Evolutionary conservation across 139 green algal genomes (phyloP).

Genomic region (Asterochloris erici): DNA sequence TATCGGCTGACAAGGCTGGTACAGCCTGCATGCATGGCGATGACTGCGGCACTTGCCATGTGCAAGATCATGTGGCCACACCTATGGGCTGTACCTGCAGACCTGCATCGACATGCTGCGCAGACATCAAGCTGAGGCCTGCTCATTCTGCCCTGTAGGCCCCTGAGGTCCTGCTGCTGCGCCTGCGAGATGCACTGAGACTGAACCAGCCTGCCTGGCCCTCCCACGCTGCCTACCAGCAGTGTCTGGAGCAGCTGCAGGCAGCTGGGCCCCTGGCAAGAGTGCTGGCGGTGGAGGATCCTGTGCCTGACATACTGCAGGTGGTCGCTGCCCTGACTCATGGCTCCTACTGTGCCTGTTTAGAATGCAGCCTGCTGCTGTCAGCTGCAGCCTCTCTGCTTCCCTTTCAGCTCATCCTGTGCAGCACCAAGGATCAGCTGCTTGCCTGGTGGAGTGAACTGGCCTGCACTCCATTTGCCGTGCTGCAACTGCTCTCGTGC

Average conservation of each 20-base stretch:
- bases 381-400: too few species aligned
- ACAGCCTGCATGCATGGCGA: too few species aligned
- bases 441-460: too few species aligned
- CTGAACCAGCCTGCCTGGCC: neutral
- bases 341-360: too few species aligned
- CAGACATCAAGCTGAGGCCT: neutral
- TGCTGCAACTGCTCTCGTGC: too few species aligned
- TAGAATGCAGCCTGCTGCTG: too few species aligned
- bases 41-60: too few species aligned
- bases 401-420: too few species aligned
- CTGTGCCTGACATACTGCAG: neutral
- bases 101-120: neutral
- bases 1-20: too few species aligned
- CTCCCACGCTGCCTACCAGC: neutral
- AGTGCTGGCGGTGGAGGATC: neutral
- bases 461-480: too few species aligned
- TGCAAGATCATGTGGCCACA: too few species aligned
- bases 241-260: neutral
- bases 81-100: neutral
- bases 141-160: neutral
- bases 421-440: too few species aligned
- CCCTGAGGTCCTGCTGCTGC: constrained; percentile 7
- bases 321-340: neutral
- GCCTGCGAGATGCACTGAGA: neutral
- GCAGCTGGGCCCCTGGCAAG: neutral